phyloP scores from a whole-genome alignment of 306 rosid genomes.

The Phaseolus lunatus region DNA sequence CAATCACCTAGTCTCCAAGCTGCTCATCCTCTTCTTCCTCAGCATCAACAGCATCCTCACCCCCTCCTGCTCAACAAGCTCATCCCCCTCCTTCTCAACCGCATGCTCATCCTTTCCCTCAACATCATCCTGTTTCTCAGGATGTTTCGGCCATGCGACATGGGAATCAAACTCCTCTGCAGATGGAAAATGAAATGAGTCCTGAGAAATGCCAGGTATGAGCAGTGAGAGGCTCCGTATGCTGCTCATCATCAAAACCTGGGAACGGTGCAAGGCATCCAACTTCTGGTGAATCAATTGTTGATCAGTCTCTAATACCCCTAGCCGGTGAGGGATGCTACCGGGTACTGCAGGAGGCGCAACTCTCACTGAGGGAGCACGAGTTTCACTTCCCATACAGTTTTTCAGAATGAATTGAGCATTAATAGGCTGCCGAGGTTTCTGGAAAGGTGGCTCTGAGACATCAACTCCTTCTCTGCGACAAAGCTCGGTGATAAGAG shows the following conservation, averaged over 20 bases:
- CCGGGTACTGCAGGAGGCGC: background rate
- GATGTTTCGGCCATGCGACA: background rate
- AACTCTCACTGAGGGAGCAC: background rate
- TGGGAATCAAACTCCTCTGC: background rate
- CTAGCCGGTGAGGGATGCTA: background rate
- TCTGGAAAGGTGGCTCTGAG: too few species aligned
- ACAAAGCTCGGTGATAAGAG: too few species aligned
- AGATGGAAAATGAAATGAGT: background rate
- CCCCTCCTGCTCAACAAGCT: background rate
- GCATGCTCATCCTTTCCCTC: background rate
- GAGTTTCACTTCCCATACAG: background rate
- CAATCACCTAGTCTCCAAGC: background rate
- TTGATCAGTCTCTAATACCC: background rate
- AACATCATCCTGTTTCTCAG: background rate
- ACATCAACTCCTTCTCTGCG: too few species aligned
- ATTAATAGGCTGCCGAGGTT: too few species aligned
- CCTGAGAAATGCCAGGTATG: background rate
- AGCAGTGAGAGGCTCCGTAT: background rate
- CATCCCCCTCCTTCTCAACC: background rate
- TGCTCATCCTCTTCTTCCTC: background rate
- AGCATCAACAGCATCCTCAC: too few species aligned
- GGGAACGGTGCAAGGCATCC: background rate
- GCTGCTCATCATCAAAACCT: background rate
- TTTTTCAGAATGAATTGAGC: too few species aligned
- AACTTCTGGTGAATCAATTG: background rate